Conservation (phyloP, 768 basidiomycete species). For the Kwoniella europaea region DNA sequence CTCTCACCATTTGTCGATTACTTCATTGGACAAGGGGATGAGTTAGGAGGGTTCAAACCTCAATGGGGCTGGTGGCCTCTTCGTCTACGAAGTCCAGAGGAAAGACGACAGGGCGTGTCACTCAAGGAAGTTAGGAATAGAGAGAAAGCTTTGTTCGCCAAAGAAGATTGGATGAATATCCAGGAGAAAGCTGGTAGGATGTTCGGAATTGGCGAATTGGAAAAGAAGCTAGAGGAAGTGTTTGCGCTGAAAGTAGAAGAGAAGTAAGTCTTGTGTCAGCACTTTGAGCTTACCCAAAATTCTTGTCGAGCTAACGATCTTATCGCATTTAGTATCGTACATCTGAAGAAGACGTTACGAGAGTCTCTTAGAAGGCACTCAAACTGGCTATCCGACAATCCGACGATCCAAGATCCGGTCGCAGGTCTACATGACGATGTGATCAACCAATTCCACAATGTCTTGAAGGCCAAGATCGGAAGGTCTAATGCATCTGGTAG, state of each 20-base stretch:
- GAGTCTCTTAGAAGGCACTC: neutral
- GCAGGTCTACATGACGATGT: constrained; percentile 9
- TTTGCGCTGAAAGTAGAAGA: constrained; percentile 6
- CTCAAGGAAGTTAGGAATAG: neutral
- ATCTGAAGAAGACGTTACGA: neutral
- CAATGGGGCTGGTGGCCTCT: constrained; percentile 26
- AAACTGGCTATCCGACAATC: neutral
- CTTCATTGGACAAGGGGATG: neutral
- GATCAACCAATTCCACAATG: neutral
- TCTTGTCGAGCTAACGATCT: neutral
- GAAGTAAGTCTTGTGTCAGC: constrained; percentile 15
- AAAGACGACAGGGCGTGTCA: neutral
- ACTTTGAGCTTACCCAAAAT: neutral
- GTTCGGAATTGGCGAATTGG: constrained; percentile 13
- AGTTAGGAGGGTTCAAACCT: constrained; percentile 11
- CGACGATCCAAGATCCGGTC: constrained; percentile 9
- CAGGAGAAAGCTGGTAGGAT: neutral
- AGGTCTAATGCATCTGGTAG: neutral
- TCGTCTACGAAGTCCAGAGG: constrained; percentile 6
- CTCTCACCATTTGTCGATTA: constrained; percentile 18
- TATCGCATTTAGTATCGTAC: neutral
- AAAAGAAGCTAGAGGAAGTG: constrained; percentile 8
- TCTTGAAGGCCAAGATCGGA: neutral
- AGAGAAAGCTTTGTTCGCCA: constrained; percentile 11
- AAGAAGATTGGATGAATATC: constrained; percentile 23